These are phyloP conservation scores for Symbiotaphrina buchneri DNA, from an alignment of 495 filamentous ascomycete species.

Conservation along the genomic window DNA sequence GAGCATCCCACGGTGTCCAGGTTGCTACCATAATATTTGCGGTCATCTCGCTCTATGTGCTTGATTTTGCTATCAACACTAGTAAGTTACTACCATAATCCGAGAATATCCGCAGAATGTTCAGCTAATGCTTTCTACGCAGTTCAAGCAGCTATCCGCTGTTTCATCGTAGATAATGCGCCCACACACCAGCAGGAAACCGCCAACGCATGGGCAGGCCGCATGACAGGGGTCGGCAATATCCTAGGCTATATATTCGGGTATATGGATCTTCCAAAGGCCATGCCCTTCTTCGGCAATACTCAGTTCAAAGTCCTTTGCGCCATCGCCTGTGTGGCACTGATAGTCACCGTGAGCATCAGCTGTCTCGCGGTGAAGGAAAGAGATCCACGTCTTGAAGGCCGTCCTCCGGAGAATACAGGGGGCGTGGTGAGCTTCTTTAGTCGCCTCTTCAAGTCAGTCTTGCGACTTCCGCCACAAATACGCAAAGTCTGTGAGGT, in stretches of 20 bases:
- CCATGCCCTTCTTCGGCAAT: conserved; percentile 53
- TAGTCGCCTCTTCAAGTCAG: conserved; percentile 48
- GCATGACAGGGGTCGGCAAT: conserved; percentile 62
- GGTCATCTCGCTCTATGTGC: conserved; percentile 60
- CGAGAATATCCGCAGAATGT: neutral
- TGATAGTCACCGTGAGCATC: conserved; percentile 39
- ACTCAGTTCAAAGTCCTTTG: conserved; percentile 82
- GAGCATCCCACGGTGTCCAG: conserved; percentile 33
- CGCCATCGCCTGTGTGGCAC: conserved; percentile 49
- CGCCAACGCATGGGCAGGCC: conserved; percentile 73
- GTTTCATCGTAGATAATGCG: conserved; percentile 78
- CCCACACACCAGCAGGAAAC: conserved; percentile 77
- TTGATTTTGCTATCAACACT: conserved; percentile 88
- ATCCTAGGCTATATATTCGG: conserved; percentile 71
- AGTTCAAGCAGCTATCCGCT: conserved; percentile 76
- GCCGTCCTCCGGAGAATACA: conserved; percentile 23
- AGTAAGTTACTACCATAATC: conserved; percentile 21
- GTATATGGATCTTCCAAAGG: conserved; percentile 48
- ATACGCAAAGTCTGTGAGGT: conserved; percentile 67
- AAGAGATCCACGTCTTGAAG: conserved; percentile 55
- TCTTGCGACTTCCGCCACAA: conserved; percentile 52
- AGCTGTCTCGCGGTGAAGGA: conserved; percentile 46
- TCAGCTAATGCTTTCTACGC: neutral
- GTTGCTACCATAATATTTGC: conserved; percentile 42
- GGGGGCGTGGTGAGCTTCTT: conserved; percentile 60